Evolutionary conservation across 2,329 filamentous ascomycete species (phyloP).

Genomic region (Phyllosticta paracitricarpa): DNA sequence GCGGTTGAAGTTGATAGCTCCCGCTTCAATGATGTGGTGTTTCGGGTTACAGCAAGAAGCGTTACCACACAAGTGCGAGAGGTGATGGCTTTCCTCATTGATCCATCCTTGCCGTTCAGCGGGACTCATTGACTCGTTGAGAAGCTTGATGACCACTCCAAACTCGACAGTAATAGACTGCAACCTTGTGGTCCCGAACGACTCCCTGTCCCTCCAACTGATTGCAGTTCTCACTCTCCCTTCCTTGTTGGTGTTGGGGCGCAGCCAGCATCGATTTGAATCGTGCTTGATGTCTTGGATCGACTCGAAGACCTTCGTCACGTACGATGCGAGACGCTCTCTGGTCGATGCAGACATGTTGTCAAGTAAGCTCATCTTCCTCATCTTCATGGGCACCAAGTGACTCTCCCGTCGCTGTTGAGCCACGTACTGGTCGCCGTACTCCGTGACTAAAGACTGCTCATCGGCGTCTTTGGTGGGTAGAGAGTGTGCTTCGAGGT

Average conservation of each 20-base stretch:
- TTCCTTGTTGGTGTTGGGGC: not conserved
- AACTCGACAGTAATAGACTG: not conserved
- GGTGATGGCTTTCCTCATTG: not conserved
- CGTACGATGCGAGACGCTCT: not conserved
- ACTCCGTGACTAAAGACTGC: too few species aligned
- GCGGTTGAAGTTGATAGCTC: not conserved
- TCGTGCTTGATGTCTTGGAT: not conserved
- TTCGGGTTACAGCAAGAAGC: not conserved
- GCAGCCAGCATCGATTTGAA: not conserved
- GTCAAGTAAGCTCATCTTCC: not conserved
- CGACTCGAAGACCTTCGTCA: not conserved
- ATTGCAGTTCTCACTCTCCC: not conserved
- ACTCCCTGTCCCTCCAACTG: not conserved
- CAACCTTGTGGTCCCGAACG: not conserved
- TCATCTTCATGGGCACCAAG: not conserved
- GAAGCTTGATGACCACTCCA: not conserved
- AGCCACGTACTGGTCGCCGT: too few species aligned
- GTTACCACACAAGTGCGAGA: slow-evolving; percentile 2
- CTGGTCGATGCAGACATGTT: not conserved
- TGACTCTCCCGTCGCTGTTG: too few species aligned
- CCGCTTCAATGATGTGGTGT: not conserved
- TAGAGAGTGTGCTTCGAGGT: too few species aligned
- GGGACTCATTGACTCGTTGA: not conserved
- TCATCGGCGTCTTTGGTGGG: too few species aligned
- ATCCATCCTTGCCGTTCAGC: not conserved